Percentiles rank a stretch among this genome's conserved stretches.
Conservation (phyloP, 306 rosid genomes). For the Macrotyloma uniflorum region DNA sequence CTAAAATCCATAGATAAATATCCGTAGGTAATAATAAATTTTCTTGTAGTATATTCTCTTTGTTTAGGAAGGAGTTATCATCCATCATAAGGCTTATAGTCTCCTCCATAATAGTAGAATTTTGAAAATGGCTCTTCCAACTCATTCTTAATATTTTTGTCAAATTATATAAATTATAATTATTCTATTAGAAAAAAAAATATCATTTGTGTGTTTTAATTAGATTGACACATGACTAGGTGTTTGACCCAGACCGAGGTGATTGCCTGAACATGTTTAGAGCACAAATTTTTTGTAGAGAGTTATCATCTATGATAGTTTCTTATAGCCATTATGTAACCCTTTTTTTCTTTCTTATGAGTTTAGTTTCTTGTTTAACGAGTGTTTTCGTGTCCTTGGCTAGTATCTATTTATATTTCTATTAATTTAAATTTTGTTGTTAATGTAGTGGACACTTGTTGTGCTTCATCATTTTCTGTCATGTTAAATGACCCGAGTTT, state of each 20-base stretch:
- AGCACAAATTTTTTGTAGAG: too few relatives aligned
- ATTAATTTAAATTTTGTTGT: conserved; percentile 16
- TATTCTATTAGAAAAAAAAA: too few relatives aligned
- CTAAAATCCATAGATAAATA: too few relatives aligned
- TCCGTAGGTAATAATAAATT: too few relatives aligned
- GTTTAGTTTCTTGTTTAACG: neutral
- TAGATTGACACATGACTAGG: neutral
- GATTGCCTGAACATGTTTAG: too few relatives aligned
- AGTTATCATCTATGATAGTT: conserved; percentile 13
- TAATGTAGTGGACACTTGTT: conserved; percentile 39
- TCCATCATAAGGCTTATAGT: neutral
- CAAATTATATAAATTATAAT: neutral
- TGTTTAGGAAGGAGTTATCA: neutral
- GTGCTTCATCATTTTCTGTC: conserved; percentile 47
- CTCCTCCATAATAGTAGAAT: neutral
- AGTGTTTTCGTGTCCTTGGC: neutral
- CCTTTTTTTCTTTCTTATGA: conserved; percentile 22
- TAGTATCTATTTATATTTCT: conserved; percentile 2
- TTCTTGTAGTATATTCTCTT: neutral
- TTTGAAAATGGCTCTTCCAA: neutral
- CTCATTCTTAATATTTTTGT: neutral
- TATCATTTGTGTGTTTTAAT: too few relatives aligned
- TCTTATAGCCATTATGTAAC: conserved; percentile 16
- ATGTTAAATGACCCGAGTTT: conserved; percentile 63
- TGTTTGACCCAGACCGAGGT: conserved; percentile 15